Conservation (phyloP, 805 yeast genomes). For the Wickerhamomyces silvicola region DNA sequence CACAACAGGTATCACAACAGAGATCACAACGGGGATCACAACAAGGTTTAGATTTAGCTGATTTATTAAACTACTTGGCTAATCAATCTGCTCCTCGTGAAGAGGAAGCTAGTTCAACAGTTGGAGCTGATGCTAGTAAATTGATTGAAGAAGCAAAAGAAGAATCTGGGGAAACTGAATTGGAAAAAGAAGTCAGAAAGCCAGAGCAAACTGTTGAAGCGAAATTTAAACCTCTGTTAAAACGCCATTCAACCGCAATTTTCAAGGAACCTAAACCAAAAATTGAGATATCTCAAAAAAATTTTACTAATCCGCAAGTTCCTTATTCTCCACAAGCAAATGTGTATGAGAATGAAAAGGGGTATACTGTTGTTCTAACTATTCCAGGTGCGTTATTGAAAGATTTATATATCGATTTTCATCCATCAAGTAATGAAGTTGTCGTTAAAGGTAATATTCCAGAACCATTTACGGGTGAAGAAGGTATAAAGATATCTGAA, state of each 20-base stretch:
- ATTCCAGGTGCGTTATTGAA: constrained; percentile 54
- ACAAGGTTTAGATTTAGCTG: neutral
- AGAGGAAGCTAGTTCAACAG: neutral
- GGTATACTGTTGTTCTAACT: constrained; percentile 43
- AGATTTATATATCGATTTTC: constrained; percentile 50
- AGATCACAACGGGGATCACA: neutral
- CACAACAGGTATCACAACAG: neutral
- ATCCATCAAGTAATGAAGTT: constrained; percentile 49
- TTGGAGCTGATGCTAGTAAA: neutral
- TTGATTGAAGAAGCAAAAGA: neutral
- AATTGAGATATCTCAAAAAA: constrained; percentile 21
- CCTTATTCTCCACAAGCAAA: constrained; percentile 57
- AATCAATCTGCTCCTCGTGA: too few relatives aligned
- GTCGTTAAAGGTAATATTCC: constrained; percentile 41
- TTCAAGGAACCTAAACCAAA: constrained; percentile 22
- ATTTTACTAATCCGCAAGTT: constrained; percentile 23
- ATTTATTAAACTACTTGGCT: neutral
- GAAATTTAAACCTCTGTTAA: constrained; percentile 2
- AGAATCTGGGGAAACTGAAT: constrained; percentile 5
- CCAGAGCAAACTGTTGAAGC: constrained; percentile 2
- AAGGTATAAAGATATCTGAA: constrained; percentile 41
- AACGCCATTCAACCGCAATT: constrained; percentile 18
- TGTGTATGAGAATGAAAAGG: constrained; percentile 43
- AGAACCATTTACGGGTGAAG: constrained; percentile 13
- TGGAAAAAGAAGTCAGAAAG: constrained; percentile 1